These are phyloP conservation scores for Kazachstania viticola DNA, from an alignment of 805 yeast species.

Conservation along the genomic window DNA sequence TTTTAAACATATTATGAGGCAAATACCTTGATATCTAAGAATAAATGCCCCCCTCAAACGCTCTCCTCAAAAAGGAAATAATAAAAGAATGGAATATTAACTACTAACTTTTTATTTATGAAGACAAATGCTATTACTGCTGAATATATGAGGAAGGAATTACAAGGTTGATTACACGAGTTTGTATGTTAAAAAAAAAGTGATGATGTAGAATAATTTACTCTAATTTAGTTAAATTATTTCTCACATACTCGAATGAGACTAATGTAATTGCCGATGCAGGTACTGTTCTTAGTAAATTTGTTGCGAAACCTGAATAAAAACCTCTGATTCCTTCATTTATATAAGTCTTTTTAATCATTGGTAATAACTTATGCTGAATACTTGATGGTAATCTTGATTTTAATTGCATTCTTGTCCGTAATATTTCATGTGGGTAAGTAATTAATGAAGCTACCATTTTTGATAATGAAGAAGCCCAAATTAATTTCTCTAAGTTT, in stretches of 20 bases:
- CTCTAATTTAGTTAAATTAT: no score
- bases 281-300: conserved; percentile 84
- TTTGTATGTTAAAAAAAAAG: no score
- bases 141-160: no score
- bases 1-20: no score
- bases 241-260: conserved; percentile 73
- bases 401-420: conserved; percentile 74
- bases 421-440: conserved; percentile 88
- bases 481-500: conserved; percentile 34
- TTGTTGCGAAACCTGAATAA: conserved; percentile 81
- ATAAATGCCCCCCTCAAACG: no score
- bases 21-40: no score
- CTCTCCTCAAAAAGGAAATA: no score
- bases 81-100: no score
- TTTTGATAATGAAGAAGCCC: conserved; percentile 72
- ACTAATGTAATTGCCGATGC: conserved; percentile 92
- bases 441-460: conserved; percentile 83
- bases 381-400: conserved; percentile 25
- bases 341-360: conserved; percentile 26
- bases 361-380: conserved; percentile 17
- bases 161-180: no score
- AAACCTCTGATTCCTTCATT: conserved; percentile 71
- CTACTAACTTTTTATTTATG: no score
- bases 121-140: no score
- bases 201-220: no score